phyloP scores from a whole-genome alignment of 78 protist genomes.

The Blattamonas nauphoetae region DNA sequence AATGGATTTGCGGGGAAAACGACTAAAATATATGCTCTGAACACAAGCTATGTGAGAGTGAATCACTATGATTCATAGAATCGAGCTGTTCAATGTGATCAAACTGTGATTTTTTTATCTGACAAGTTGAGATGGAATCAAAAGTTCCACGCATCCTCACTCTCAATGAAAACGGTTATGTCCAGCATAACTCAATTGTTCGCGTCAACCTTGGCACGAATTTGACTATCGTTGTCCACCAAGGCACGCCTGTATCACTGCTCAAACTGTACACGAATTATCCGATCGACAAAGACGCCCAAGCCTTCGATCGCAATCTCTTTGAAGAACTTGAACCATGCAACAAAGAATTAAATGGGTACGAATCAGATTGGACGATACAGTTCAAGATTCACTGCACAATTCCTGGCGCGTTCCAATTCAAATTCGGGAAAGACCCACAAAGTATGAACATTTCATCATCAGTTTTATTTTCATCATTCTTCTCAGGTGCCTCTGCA shows the following conservation, averaged over 20 bases:
- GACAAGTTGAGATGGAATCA: too few relatives aligned
- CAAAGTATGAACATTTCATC: too few relatives aligned
- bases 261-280: neutral
- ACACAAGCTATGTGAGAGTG: too few relatives aligned
- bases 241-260: neutral
- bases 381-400: neutral
- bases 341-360: neutral
- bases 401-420: neutral
- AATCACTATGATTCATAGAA: too few relatives aligned
- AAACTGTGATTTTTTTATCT: too few relatives aligned
- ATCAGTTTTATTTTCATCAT: too few relatives aligned
- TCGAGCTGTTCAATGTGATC: too few relatives aligned
- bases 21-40: too few relatives aligned
- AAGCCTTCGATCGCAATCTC: neutral
- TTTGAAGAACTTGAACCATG: neutral
- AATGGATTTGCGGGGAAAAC: too few relatives aligned
- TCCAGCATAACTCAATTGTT: neutral
- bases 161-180: neutral
- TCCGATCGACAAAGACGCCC: neutral
- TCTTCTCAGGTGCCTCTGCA: too few relatives aligned
- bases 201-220: neutral
- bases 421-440: neutral
- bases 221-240: neutral
- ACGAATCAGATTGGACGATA: neutral
- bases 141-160: neutral